phyloP scores from a whole-genome alignment of 345 rosid genomes.

The Limnanthes douglasii region DNA sequence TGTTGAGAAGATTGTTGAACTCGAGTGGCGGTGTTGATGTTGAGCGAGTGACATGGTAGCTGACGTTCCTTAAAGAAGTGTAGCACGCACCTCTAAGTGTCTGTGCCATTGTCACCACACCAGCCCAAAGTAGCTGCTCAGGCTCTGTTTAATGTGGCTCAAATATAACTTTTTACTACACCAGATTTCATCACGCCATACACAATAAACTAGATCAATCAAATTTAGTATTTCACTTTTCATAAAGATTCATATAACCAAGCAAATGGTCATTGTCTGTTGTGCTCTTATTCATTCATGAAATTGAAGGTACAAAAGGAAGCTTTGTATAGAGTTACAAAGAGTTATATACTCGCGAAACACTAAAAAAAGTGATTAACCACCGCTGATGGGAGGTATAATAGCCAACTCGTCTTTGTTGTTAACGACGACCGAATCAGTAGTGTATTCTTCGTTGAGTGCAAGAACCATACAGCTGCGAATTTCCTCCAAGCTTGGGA shows the following conservation, averaged over 20 bases:
- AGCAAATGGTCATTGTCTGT: too few relatives aligned
- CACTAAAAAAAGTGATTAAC: too few relatives aligned
- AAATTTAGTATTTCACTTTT: too few relatives aligned
- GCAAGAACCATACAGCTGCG: conserved; percentile 65
- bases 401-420: conserved; percentile 84
- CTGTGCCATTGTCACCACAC: conserved; percentile 6
- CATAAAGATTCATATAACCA: too few relatives aligned
- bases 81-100: conserved; percentile 7
- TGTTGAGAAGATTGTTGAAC: conserved; percentile 9
- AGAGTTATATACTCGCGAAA: too few relatives aligned
- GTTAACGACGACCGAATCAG: conserved; percentile 34
- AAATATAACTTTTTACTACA: too few relatives aligned
- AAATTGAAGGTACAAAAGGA: too few relatives aligned
- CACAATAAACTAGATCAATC: too few relatives aligned
- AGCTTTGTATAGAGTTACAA: too few relatives aligned
- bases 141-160: too few relatives aligned
- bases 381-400: conserved; percentile 98
- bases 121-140: neutral
- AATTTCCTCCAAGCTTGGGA: conserved; percentile 56
- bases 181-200: too few relatives aligned
- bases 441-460: conserved; percentile 59
- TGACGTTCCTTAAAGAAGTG: conserved; percentile 10
- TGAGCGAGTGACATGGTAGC: neutral
- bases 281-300: too few relatives aligned
- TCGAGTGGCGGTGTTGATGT: neutral